Evolutionary conservation across 495 filamentous ascomycete genomes (phyloP), one percentile per base, ranked within the genome.

Genomic region (Aspergillus indologenus): DNA sequence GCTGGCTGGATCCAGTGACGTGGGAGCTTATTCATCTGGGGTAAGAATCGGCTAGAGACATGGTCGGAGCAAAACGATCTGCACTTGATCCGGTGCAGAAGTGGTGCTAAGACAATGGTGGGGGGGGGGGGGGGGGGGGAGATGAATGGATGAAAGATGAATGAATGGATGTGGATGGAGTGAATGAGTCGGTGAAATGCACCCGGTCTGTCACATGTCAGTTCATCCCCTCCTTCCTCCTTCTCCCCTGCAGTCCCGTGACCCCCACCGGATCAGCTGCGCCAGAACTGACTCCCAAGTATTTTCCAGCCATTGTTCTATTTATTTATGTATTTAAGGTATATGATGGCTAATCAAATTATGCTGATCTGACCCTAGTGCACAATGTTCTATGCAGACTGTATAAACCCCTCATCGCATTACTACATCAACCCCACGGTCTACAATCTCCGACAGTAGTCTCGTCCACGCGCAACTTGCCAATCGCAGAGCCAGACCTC

Each of bases 401-500:
- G n/a, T n/a, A 9, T 29, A 29, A 4, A 29, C 26, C 9, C 26
- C 26, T 3, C 9, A 29, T 29, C 26, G n/a, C n/a, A 40, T 40
- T 7, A 40, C 12, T n/a, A 45, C 8, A 9, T 29, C 4, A 9
- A 4, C 3, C 26, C 26, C 9, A 29, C 9, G 9, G 26, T 19
- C 42, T 61, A 75, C 15, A 64, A 48, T 57, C 71, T 68, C 52
- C 73, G 79, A 68, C 94, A 98, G 77, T 85, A 96, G 53, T 89
- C 84, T 59, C 87, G 81, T 21, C 94, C 94, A 52, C 84, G 85
- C 20, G 64, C 70, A 54, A 92, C 86, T 71, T 97, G 92, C 81
- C 85, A 95, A 47, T 79, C 77, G 70, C 94, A 98, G 31, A 98
- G 71, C 73, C 80, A 82, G 8, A 87, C 82, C 75, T 97, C 93